phyloP scores from a whole-genome alignment of 495 filamentous ascomycete species.

The Penicillium cinerascens region DNA sequence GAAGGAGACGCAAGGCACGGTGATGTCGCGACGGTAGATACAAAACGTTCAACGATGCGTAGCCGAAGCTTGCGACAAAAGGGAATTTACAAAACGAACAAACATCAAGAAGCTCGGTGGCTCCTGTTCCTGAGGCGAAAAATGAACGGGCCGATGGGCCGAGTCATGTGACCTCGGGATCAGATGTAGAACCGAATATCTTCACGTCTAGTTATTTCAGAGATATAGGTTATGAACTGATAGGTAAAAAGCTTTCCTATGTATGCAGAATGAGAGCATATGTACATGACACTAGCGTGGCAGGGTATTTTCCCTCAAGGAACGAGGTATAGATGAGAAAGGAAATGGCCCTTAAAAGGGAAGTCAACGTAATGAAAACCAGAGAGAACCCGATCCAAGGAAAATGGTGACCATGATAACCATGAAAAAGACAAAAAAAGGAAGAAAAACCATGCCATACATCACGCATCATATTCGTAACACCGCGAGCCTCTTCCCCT shows the following conservation, averaged over 20 bases:
- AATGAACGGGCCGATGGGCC: constrained; percentile 16
- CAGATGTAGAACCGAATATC: neutral
- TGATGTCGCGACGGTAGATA: neutral
- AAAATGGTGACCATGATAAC: neutral
- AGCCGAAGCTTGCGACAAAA: neutral
- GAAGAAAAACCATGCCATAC: constrained; percentile 24
- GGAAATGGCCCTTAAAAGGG: neutral
- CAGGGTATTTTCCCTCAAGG: neutral
- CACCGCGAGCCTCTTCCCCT: constrained; percentile 18
- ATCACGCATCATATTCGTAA: constrained; percentile 30
- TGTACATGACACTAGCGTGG: constrained; percentile 24
- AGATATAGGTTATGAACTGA: neutral
- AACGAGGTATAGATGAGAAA: constrained; percentile 3
- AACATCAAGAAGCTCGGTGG: neutral
- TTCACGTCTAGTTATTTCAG: neutral
- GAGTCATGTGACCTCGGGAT: constrained; percentile 29
- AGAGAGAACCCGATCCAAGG: neutral
- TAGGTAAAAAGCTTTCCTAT: constrained; percentile 1
- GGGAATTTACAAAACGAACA: neutral
- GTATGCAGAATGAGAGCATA: constrained; percentile 25
- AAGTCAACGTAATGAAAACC: neutral
- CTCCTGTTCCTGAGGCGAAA: constrained; percentile 16
- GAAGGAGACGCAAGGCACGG: neutral
- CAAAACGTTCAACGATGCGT: neutral
- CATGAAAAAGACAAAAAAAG: neutral